Evolutionary conservation across 257 asterid species (phyloP).

Genomic region (Asclepias syriaca): DNA sequence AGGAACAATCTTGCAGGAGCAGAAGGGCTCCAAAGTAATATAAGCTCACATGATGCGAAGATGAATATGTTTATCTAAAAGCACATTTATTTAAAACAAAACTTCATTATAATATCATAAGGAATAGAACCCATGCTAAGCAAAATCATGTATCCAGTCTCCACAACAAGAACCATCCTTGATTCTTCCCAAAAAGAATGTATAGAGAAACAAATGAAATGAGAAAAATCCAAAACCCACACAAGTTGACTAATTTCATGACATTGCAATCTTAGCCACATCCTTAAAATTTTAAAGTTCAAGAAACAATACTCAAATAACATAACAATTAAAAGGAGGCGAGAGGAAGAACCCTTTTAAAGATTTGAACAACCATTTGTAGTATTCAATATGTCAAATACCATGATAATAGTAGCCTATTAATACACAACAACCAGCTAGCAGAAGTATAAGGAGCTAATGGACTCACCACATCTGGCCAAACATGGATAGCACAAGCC

Average conservation of each 20-base stretch:
- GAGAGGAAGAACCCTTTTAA: not conserved
- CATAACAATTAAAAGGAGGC: not conserved
- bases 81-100: not conserved
- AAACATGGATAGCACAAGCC: conserved; percentile 83
- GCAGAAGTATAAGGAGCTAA: not conserved
- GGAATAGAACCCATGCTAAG: not conserved
- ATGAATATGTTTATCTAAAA: not conserved
- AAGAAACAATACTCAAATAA: not conserved
- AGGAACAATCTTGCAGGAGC: not conserved
- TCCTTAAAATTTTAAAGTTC: not conserved
- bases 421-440: not conserved
- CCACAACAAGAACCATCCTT: not conserved
- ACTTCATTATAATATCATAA: not conserved
- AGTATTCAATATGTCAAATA: not conserved
- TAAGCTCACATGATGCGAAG: not conserved
- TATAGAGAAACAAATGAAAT: not conserved
- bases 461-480: conserved; percentile 86
- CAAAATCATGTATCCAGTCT: not conserved
- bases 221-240: not conserved
- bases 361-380: not conserved
- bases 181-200: not conserved
- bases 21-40: not conserved
- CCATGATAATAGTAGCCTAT: not conserved
- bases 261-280: not conserved
- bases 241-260: not conserved